Conservation (phyloP, 257 asterid genomes). For the Salvia hispanica region DNA sequence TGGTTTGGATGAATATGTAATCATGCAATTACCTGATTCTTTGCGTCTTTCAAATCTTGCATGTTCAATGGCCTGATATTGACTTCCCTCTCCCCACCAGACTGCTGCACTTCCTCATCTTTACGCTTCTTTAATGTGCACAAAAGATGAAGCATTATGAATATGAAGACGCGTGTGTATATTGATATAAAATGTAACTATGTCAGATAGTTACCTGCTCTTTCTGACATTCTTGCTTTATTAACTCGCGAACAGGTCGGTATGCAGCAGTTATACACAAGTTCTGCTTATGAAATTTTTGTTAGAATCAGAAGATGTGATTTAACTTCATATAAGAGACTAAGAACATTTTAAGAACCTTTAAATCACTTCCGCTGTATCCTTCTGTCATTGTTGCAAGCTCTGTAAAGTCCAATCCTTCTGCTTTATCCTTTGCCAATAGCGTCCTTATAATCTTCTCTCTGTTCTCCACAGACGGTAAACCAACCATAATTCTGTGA, state of each 20-base stretch:
- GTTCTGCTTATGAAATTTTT: constrained; percentile 47
- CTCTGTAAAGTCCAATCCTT: constrained; percentile 57
- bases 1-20: not conserved
- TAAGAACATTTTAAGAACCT: constrained; percentile 50
- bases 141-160: not conserved
- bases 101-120: constrained; percentile 37
- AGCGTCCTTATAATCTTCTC: constrained; percentile 70
- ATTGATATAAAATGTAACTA: not conserved
- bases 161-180: not conserved
- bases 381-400: constrained; percentile 86
- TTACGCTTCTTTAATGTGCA: constrained; percentile 36
- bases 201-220: constrained; percentile 40
- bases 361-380: constrained; percentile 83
- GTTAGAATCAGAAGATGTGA: constrained; percentile 11
- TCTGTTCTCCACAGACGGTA: constrained; percentile 72
- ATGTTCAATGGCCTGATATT: constrained; percentile 74
- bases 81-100: constrained; percentile 54
- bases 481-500: constrained; percentile 79
- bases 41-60: constrained; percentile 78
- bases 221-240: constrained; percentile 66
- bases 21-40: constrained; percentile 57
- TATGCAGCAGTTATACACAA: constrained; percentile 88
- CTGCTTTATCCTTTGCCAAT: constrained; percentile 67
- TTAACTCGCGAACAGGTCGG: constrained; percentile 83
- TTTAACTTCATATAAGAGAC: constrained; percentile 4